Evolutionary conservation across 805 yeast genomes (phyloP), one percentile per base, ranked within the genome.

Genomic region (Hanseniaspora clermontiae): DNA sequence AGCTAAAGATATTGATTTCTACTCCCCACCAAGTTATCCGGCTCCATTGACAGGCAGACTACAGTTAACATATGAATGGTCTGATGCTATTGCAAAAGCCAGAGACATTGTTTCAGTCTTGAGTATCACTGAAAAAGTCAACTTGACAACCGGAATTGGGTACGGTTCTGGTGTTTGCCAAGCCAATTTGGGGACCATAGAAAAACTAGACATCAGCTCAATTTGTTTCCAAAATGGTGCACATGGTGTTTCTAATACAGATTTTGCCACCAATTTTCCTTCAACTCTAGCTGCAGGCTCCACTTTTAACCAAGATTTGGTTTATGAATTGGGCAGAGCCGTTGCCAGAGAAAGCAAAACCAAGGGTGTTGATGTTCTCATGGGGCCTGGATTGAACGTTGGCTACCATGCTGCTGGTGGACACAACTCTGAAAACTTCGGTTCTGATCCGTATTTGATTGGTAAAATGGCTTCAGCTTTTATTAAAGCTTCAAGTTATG

Each of bases 171-270:
- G 83, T 6, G 81, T 81, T 1, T 78, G 83, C 63, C 72, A 78
- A 37, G 84, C 84, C 1, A 81, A 80, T 62, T 78, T 83, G 0
- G 84, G 84, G 0, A 69, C 77, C 7, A 75, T 80, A 47, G 81
- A 80, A 24, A 66, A 83, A 34, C 67, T 80, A 31, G 78, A 77
- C 8, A 76, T 79, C 53, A 78, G 80, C 3, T 72, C 77, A 10
- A 64, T 81, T 14, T 81, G 85, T 61, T 69, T 80, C 32, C 84
- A 80, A 61, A 84, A 81, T 67, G 83, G 83, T 5, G 83, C 83
- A 6, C 74, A 76, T 59, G 85, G 85, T 10, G 78, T 80, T 19
- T 68, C 83, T 57, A 73, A 72, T 55, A 75, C 84, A 7, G 84
- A 80, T 62, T 75, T 75, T 61, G 76, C 74, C 32, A 77, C 83